Evolutionary conservation across 2,329 filamentous ascomycete species (phyloP).

Genomic region (Ascochyta clinopodiicola): DNA sequence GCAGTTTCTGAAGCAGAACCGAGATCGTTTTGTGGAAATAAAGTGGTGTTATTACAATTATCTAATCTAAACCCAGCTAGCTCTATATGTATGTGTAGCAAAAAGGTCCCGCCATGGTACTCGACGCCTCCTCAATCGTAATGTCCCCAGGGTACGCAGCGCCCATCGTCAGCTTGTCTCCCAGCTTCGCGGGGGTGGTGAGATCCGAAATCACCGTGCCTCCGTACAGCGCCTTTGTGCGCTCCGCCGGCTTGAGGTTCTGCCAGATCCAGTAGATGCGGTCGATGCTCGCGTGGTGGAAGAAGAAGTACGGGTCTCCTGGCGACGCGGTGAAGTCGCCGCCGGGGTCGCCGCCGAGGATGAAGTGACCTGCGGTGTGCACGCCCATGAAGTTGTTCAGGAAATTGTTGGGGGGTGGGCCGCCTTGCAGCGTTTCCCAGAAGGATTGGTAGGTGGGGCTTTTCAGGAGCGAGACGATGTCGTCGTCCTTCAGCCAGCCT

Average conservation of each 20-base stretch:
- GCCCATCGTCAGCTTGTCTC: slow-evolving; percentile 51
- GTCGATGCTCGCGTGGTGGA: slow-evolving; percentile 56
- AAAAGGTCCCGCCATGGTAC: slow-evolving; percentile 53
- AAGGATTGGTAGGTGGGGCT: slow-evolving; percentile 32
- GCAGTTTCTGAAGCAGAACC: too few species aligned
- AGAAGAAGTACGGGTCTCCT: slow-evolving; percentile 56
- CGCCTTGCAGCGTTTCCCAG: slow-evolving; percentile 48
- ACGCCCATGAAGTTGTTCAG: slow-evolving; percentile 49
- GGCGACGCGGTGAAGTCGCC: slow-evolving; percentile 57
- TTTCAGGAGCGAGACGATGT: slow-evolving; percentile 24
- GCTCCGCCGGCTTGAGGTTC: slow-evolving; percentile 48
- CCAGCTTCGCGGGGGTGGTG: slow-evolving; percentile 53
- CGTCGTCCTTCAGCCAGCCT: slow-evolving; percentile 17
- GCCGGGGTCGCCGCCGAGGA: slow-evolving; percentile 54
- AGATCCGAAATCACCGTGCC: slow-evolving; percentile 54
- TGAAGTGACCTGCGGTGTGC: slow-evolving; percentile 57
- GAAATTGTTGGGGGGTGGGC: slow-evolving; percentile 32
- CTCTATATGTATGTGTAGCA: slow-evolving; percentile 53
- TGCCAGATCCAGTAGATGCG: slow-evolving; percentile 60
- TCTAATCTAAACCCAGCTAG: too few species aligned
- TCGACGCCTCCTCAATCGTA: slow-evolving; percentile 51
- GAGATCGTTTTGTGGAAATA: too few species aligned
- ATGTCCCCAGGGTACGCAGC: slow-evolving; percentile 41
- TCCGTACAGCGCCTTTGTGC: slow-evolving; percentile 48
- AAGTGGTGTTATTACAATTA: too few species aligned